Percentiles rank a stretch among this genome's conserved stretches.
Conservation (phyloP, 768 basidiomycete species). For the Lactifluus volemus region DNA sequence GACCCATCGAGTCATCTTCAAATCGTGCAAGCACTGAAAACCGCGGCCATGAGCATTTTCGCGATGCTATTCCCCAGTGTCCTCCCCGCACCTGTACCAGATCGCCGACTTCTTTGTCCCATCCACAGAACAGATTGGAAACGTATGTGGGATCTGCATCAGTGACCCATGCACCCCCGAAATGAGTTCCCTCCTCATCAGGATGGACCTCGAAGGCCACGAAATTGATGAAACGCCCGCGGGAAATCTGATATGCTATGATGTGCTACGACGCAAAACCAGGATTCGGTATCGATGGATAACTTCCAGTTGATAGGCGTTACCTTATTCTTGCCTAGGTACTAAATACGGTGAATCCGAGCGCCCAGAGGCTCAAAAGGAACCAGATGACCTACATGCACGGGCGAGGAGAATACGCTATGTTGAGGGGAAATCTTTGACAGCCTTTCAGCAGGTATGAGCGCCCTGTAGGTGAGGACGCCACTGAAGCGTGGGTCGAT, state of each 20-base stretch:
- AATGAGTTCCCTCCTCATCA: background rate
- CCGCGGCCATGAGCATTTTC: background rate
- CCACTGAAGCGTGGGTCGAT: slow-evolving; percentile 54
- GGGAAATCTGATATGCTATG: too few species aligned
- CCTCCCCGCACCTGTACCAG: slow-evolving; percentile 40
- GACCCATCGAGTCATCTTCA: slow-evolving; percentile 21
- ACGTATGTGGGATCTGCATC: background rate
- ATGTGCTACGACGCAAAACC: slow-evolving; percentile 33
- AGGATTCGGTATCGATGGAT: background rate
- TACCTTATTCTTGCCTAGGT: slow-evolving; percentile 38
- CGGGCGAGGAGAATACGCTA: slow-evolving; percentile 31
- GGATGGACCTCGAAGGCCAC: too few species aligned
- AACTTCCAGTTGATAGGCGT: slow-evolving; percentile 27
- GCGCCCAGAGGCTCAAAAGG: background rate
- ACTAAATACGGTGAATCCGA: slow-evolving; percentile 30
- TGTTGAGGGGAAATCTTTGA: slow-evolving; percentile 31
- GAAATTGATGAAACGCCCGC: too few species aligned
- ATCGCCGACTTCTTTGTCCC: slow-evolving; percentile 20
- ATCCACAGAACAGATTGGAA: background rate
- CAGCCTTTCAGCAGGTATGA: slow-evolving; percentile 35
- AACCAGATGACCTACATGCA: slow-evolving; percentile 32
- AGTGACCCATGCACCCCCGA: slow-evolving; percentile 1
- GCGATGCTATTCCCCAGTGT: background rate
- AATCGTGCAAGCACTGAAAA: slow-evolving; percentile 1
- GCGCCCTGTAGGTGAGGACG: slow-evolving; percentile 27